Base-by-base conservation (phyloP, 1,284 basidiomycete genomes). In the Sanguinoderma infundibulare region DNA sequence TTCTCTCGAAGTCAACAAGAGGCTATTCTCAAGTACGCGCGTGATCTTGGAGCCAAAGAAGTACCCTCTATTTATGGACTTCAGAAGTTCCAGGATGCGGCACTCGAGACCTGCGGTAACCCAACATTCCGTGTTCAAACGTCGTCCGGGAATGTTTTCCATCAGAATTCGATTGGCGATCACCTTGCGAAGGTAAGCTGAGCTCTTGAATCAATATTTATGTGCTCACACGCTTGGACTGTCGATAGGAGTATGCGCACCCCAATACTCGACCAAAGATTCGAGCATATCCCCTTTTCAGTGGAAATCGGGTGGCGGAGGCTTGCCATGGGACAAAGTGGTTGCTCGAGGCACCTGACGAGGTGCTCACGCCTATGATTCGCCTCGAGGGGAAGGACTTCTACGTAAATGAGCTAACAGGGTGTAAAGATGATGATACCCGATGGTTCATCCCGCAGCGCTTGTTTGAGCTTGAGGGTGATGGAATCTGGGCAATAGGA, bases 341-440 rank as follows among this genome's bases (percentile, higher is more conserved):
- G 63, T 44, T 65, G 0, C 36, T 51, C 1, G 63, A 65, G 9
- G 54, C 47, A 2, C 63, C 63, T 1, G 60, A 59, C 28, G 35
- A 42, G 0, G n/a, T 65, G 8, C 47, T 60, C 2, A 59, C 70
- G 0, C 72, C 70, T 9, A 65, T 61, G 34, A 51, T 69, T 10
- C 53, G 53, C 12, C 30, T 71, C 5, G 24, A 64, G 7, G 17
- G 30, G 0, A 26, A 52, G 10, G 50, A 71, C 42, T 75, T 64
- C 65, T 76, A 69, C 20, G 26, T 72, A 15, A 59, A 71, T 12
- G 67, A 76, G 47, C 60, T 76, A 1, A 46, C 67, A 0, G 55
- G 62, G 14, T 53, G 46, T 32, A 9, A n/a, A n/a, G n/a, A n/a
- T n/a, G n/a, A 2, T 2, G 28, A 52, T 14, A 20, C 5, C 6